Evolutionary conservation across 352 stramenopile species (phyloP).

Genomic region (Phytophthora agathidicida): DNA sequence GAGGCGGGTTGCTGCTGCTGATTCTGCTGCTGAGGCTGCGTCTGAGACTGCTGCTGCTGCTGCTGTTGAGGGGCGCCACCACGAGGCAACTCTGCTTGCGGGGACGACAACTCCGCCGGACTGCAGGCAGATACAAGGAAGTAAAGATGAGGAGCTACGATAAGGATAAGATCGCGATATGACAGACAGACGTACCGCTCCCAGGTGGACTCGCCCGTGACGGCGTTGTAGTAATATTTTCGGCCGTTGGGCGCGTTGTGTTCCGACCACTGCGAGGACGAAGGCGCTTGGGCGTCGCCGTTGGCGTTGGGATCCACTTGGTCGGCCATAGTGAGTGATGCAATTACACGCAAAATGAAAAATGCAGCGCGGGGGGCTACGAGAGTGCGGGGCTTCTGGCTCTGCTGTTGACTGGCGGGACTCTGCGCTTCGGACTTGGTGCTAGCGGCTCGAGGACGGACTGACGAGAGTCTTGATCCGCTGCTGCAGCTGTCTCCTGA

Average conservation of each 20-base stretch:
- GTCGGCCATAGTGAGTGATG: constrained; percentile 63
- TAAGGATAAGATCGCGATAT: no score
- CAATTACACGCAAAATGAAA: constrained; percentile 60
- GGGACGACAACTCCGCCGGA: constrained; percentile 54
- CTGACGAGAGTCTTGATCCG: constrained; percentile 21
- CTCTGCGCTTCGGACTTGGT: constrained; percentile 7
- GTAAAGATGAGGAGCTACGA: background rate
- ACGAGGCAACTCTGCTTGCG: constrained; percentile 47
- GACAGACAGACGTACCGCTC: constrained; percentile 82
- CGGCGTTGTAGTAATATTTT: constrained; percentile 94
- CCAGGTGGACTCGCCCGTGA: constrained; percentile 91
- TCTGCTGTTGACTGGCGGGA: constrained; percentile 2
- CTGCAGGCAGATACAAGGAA: constrained; percentile 18
- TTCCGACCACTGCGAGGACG: constrained; percentile 83
- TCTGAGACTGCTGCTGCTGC: constrained; percentile 19
- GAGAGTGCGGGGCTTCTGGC: constrained; percentile 5
- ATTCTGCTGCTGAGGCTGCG: constrained; percentile 22
- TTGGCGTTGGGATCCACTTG: constrained; percentile 56
- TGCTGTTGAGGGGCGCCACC: constrained; percentile 32
- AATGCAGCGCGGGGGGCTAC: constrained; percentile 38
- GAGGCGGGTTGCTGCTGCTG: constrained; percentile 23
- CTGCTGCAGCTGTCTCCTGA: constrained; percentile 14
- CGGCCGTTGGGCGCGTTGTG: constrained; percentile 90
- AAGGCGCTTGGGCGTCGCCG: constrained; percentile 41
- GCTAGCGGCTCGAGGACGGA: constrained; percentile 13